These are phyloP conservation scores for Periglandula ipomoeae DNA, from an alignment of 2,329 filamentous ascomycete genomes.

Conservation along the genomic window DNA sequence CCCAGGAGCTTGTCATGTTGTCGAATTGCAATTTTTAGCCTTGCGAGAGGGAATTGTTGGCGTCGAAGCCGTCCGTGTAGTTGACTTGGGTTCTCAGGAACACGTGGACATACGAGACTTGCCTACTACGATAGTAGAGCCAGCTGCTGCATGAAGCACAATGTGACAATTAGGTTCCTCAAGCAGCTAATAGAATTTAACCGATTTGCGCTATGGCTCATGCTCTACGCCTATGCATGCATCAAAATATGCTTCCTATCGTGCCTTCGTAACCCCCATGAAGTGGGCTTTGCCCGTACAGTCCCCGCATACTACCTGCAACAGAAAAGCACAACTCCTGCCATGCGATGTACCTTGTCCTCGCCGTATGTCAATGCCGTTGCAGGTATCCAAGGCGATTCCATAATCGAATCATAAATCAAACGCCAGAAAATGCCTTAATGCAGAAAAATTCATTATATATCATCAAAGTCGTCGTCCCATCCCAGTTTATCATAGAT, in stretches of 20 bases:
- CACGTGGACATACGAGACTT: slow-evolving; percentile 69
- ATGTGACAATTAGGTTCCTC: background rate
- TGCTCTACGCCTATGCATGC: background rate
- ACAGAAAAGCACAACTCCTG: background rate
- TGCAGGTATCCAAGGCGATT: background rate
- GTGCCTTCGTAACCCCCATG: background rate
- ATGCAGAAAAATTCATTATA: slow-evolving; percentile 21
- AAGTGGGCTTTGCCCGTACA: background rate
- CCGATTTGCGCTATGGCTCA: background rate
- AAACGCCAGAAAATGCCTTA: slow-evolving; percentile 8
- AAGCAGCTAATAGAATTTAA: background rate
- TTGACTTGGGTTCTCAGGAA: slow-evolving; percentile 66
- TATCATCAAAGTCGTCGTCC: slow-evolving; percentile 46
- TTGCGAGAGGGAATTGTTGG: slow-evolving; percentile 56
- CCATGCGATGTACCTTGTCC: background rate
- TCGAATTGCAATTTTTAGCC: slow-evolving; percentile 63
- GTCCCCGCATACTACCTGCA: background rate
- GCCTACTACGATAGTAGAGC: slow-evolving; percentile 54
- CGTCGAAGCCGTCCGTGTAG: slow-evolving; percentile 63
- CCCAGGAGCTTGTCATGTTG: slow-evolving; percentile 64
- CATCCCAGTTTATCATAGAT: slow-evolving; percentile 49
- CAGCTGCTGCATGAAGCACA: slow-evolving; percentile 12
- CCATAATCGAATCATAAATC: background rate
- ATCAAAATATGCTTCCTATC: background rate
- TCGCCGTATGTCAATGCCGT: background rate